Evolutionary conservation across 176 grass and related monocot genomes (phyloP), one percentile per base, ranked within the genome.

Genomic region (Pontederia paniculata): DNA sequence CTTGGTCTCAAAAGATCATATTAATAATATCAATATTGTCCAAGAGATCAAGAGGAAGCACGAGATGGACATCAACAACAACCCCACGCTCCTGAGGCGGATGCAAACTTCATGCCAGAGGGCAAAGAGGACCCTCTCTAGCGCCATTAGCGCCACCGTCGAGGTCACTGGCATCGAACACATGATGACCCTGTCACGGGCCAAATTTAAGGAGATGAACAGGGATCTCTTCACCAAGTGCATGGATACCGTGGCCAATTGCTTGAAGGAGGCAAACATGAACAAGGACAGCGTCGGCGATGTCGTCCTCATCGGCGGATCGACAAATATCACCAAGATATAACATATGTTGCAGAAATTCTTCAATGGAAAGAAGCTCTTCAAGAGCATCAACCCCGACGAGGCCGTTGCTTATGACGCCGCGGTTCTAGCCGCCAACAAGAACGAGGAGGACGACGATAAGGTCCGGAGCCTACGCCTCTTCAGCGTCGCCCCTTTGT

Each of bases 331-430:
- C 46, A 31, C 42, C 9, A 46, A 25, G 59, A 9, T 62, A 5
- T 17, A 47, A 42, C 59, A 62, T 31, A 15, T 47, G 42, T 46
- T 62, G 42, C 59, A 62, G 59, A 17, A 45, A 1, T 96, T 96
- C 70, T 89, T 96, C 73, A 89, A 96, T 45, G 90, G 90, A 13
- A 89, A 96, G 76, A 82, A 89, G 74, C 90, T 89, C 18, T 96
- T 85, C 82, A 86, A 89, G 90, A 96, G 77, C 67, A 96, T 96
- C 70, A 96, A 96, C 67, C 90, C 90, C 14, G 90, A 96, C 15
- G 90, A 95, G 81, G 90, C 85, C 11, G 82, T 96, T 10, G 42
- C 37, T n/a, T 62, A 21, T 62, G 42, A n/a, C 7, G 42, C 17
- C 46, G n/a, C 9, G 9, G 43, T 47, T 25, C 42, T 37, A 4